These are phyloP conservation scores for Dothideomycetes sp. DNA, from an alignment of 2,329 filamentous ascomycete genomes.

Conservation along the genomic window DNA sequence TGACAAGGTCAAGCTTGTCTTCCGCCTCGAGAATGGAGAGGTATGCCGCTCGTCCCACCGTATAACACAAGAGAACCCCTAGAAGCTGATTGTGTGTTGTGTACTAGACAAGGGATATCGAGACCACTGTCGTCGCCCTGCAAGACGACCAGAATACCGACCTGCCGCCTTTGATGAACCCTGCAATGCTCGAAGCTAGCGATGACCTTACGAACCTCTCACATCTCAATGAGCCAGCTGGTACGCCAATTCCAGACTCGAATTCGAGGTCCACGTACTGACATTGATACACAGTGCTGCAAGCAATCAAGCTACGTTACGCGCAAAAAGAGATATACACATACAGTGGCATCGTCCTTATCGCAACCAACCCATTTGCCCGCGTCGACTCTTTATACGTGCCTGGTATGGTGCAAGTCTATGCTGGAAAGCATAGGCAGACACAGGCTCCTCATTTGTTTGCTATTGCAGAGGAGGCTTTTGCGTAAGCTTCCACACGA, in stretches of 20 bases:
- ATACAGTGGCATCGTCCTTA: slow-evolving; percentile 96
- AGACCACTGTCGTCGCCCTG: slow-evolving; percentile 66
- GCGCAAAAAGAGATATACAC: slow-evolving; percentile 99
- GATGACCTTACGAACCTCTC: slow-evolving; percentile 96
- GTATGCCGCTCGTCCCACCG: slow-evolving; percentile 36
- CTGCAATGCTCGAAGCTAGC: slow-evolving; percentile 93
- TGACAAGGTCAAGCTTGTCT: slow-evolving; percentile 76
- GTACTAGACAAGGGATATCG: slow-evolving; percentile 73
- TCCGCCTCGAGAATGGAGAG: slow-evolving; percentile 87
- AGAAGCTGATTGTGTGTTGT: too few relatives aligned
- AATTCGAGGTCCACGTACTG: slow-evolving; percentile 10
- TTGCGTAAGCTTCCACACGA: slow-evolving; percentile 70
- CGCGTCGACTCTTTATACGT: slow-evolving; percentile 97
- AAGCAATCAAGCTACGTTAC: slow-evolving; percentile 95
- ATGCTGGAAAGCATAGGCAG: slow-evolving; percentile 90
- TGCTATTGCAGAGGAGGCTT: slow-evolving; percentile 96
- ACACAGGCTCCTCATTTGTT: slow-evolving; percentile 97
- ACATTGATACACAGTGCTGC: slow-evolving; percentile 56
- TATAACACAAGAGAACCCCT: too few relatives aligned
- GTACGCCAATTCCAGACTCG: slow-evolving; percentile 36
- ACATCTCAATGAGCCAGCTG: slow-evolving; percentile 95
- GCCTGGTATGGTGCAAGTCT: slow-evolving; percentile 98
- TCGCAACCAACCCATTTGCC: slow-evolving; percentile 96
- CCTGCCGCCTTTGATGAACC: slow-evolving; percentile 93
- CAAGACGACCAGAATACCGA: slow-evolving; percentile 65